Conservation (phyloP, 169 alveolate genomes). For the Pseudocohnilembus persalinus region DNA sequence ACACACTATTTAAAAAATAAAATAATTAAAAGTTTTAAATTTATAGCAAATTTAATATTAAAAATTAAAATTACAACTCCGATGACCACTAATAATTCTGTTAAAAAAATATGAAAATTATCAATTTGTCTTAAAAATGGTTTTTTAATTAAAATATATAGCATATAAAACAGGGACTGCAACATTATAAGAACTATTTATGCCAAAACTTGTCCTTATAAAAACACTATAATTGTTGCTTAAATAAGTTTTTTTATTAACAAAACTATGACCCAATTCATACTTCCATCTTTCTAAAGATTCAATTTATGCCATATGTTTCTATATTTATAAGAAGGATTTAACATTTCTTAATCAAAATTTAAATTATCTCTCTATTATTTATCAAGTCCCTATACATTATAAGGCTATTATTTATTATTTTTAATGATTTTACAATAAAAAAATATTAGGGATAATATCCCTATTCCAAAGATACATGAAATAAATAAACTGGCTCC, state of each 20-base stretch:
- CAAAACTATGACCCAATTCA: not conserved
- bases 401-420: not conserved
- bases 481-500: too few species aligned
- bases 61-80: not conserved
- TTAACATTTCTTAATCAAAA: not conserved
- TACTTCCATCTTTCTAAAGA: too few species aligned
- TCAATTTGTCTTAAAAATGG: not conserved
- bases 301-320: not conserved
- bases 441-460: too few species aligned
- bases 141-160: too few species aligned
- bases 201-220: not conserved
- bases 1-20: not conserved
- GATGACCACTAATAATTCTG: not conserved
- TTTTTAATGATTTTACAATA: too few species aligned
- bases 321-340: not conserved
- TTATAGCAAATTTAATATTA: too few species aligned
- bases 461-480: too few species aligned
- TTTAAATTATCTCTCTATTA: not conserved
- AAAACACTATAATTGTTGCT: not conserved
- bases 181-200: too few species aligned
- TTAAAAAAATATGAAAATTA: too few species aligned
- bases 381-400: not conserved
- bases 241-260: too few species aligned
- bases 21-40: too few species aligned
- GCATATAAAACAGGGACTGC: not conserved